phyloP scores from a whole-genome alignment of 164 flowering plant species.

The Amborella trichopoda region DNA sequence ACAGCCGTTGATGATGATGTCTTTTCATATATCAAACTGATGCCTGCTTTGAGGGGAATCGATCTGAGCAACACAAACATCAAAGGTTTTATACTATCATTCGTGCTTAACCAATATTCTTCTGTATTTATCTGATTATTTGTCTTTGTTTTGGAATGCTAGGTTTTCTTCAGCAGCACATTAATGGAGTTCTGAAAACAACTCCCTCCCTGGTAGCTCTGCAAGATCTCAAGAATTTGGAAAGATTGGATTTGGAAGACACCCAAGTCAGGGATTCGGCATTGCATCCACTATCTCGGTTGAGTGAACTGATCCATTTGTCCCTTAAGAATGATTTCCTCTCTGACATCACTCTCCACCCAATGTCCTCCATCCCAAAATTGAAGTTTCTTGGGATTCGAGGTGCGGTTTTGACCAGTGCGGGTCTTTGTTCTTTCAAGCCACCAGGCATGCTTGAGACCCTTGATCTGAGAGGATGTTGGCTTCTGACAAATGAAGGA shows the following conservation, averaged over 20 bases:
- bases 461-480: conserved; percentile 71
- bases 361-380: conserved; percentile 33
- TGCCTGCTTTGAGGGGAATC: conserved; percentile 47
- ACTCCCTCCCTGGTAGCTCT: conserved; percentile 38
- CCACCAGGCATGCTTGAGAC: conserved; percentile 40
- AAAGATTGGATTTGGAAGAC: conserved; percentile 50
- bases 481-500: conserved; percentile 65
- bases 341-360: conserved; percentile 38
- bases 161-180: neutral
- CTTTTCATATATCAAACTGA: conserved; percentile 38
- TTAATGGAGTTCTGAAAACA: conserved; percentile 10
- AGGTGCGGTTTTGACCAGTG: conserved; percentile 58
- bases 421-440: conserved; percentile 41
- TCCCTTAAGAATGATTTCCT: conserved; percentile 45
- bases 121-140: neutral
- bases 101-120: neutral
- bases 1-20: conserved; percentile 55
- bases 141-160: neutral
- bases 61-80: conserved; percentile 54
- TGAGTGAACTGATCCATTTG: conserved; percentile 31
- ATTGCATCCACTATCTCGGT: conserved; percentile 30
- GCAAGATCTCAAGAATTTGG: conserved; percentile 34
- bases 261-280: conserved; percentile 43
- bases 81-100: conserved; percentile 37
- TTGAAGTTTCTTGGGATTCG: conserved; percentile 37